These are phyloP conservation scores for Boletus sp. DNA, from an alignment of 1,284 basidiomycete genomes.

Conservation along the genomic window DNA sequence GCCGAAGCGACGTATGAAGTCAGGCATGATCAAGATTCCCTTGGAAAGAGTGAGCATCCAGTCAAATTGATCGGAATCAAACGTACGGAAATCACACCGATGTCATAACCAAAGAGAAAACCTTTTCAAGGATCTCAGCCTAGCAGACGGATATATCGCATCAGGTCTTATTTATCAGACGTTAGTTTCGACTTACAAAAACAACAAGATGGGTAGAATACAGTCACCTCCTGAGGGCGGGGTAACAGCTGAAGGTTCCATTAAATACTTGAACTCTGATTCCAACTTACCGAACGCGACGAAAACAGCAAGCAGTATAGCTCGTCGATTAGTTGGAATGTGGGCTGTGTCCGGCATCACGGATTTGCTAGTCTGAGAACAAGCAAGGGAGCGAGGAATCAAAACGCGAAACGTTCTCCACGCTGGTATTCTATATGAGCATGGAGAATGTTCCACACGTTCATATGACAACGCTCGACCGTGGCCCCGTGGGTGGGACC, in stretches of 20 bases:
- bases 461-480: slow-evolving; percentile 7
- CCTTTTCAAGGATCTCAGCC: slow-evolving; percentile 38
- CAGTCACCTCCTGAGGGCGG: slow-evolving; percentile 16
- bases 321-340: slow-evolving; percentile 19
- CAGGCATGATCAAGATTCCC: slow-evolving; percentile 79
- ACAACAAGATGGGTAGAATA: neutral
- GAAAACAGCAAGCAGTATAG: slow-evolving; percentile 56
- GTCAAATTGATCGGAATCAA: neutral
- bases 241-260: slow-evolving; percentile 26
- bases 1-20: slow-evolving; percentile 76
- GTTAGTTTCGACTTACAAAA: slow-evolving; percentile 4
- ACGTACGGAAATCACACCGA: slow-evolving; percentile 64
- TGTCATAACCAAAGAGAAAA: slow-evolving; percentile 70
- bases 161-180: neutral
- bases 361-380: neutral
- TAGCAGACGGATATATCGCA: slow-evolving; percentile 1
- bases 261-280: slow-evolving; percentile 4
- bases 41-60: slow-evolving; percentile 35
- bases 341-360: slow-evolving; percentile 12
- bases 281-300: slow-evolving; percentile 48
- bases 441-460: slow-evolving; percentile 1
- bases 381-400: slow-evolving; percentile 1
- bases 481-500: neutral
- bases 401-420: neutral
- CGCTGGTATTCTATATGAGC: slow-evolving; percentile 5